A percentile compares a stretch with the other conserved stretches of the same genome.
These are phyloP conservation scores for Cryptosporidium viatorum DNA, from an alignment of 169 alveolate genomes.

Conservation along the genomic window DNA sequence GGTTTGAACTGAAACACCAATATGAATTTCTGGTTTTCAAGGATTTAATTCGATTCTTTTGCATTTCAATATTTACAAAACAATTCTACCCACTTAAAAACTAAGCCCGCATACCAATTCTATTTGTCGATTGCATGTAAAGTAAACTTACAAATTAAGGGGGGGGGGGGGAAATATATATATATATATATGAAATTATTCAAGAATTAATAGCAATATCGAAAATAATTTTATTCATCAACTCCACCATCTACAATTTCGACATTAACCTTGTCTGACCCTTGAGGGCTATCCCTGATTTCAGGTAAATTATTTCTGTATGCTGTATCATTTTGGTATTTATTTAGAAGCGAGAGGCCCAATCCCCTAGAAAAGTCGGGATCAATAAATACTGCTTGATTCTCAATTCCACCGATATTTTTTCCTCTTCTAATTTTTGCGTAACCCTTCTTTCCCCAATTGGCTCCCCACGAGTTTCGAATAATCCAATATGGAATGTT, in stretches of 20 bases:
- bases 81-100: constrained; percentile 1
- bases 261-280: constrained; percentile 4
- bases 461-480: constrained; percentile 87
- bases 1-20: neutral
- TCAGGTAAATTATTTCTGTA: neutral
- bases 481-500: constrained; percentile 86
- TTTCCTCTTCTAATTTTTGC: constrained; percentile 84
- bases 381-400: constrained; percentile 90
- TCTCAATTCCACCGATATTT: constrained; percentile 86
- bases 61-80: neutral
- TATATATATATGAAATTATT: neutral
- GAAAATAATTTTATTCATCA: constrained; percentile 2
- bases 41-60: neutral
- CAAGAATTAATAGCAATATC: neutral
- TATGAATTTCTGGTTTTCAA: neutral
- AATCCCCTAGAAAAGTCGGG: constrained; percentile 86
- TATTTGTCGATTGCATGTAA: neutral
- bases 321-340: neutral
- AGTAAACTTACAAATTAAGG: neutral
- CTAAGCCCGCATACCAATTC: constrained; percentile 4
- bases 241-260: neutral
- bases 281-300: neutral
- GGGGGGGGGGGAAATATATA: neutral
- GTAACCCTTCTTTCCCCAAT: constrained; percentile 86
- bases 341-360: constrained; percentile 43